Evolutionary conservation across 225 moss, liverwort and hornwort species (phyloP).

Genomic region (Asterella californica): DNA sequence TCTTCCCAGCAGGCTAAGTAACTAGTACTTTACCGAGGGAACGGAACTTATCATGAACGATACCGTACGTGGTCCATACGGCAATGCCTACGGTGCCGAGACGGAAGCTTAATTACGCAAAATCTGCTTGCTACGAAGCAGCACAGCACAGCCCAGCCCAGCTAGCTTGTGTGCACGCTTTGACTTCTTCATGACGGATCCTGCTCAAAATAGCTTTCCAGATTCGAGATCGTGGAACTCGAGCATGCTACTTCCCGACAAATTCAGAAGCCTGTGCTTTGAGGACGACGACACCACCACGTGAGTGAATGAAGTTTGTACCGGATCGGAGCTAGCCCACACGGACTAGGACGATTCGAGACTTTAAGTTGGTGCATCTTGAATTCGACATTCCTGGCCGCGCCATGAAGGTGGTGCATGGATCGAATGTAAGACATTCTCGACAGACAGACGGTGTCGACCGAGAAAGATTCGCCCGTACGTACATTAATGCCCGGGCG

Average conservation of each 20-base stretch:
- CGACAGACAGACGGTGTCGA: background rate
- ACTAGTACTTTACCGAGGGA: too few species aligned
- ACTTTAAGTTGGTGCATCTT: background rate
- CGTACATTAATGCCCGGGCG: background rate
- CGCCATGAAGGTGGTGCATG: background rate
- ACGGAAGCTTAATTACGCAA: constrained; percentile 3
- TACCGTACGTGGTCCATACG: background rate
- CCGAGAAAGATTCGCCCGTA: background rate
- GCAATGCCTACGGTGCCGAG: background rate
- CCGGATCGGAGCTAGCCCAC: background rate
- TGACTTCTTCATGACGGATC: background rate
- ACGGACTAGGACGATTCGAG: too few species aligned
- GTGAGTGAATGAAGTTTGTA: background rate
- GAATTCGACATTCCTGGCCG: background rate
- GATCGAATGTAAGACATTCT: background rate
- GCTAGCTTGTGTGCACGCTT: constrained; percentile 2
- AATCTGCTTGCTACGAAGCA: background rate
- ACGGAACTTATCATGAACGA: too few species aligned
- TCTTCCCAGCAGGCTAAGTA: background rate
- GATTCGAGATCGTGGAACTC: background rate
- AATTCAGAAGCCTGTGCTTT: background rate
- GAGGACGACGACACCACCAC: background rate
- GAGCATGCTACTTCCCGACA: background rate
- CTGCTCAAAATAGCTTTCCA: background rate
- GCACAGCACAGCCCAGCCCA: too few species aligned